Percentiles rank a stretch among this genome's conserved stretches.
Conservation (phyloP, 257 asterid species). For the Linaria vulgaris region DNA sequence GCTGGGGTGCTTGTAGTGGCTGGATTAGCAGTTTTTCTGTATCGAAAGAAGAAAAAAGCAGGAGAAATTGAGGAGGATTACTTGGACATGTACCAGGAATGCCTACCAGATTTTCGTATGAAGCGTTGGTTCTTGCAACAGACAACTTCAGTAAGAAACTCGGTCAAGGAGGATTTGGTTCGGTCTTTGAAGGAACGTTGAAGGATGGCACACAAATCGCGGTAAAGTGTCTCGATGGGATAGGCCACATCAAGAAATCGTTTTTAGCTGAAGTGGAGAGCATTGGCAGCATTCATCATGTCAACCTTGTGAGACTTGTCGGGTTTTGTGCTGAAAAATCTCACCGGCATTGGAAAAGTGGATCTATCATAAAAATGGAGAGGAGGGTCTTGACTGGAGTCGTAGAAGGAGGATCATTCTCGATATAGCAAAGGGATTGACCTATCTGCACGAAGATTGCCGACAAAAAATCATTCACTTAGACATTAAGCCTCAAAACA, state of each 20-base stretch:
- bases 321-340: slow-evolving; percentile 35
- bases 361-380: slow-evolving; percentile 21
- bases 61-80: slow-evolving; percentile 32
- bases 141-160: slow-evolving; percentile 28
- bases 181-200: slow-evolving; percentile 28
- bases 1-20: background rate
- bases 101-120: slow-evolving; percentile 29
- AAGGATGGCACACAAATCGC: slow-evolving; percentile 28
- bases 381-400: slow-evolving; percentile 20
- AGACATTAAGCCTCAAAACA: slow-evolving; percentile 38
- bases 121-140: slow-evolving; percentile 23
- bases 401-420: slow-evolving; percentile 22
- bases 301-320: slow-evolving; percentile 28
- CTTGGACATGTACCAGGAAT: slow-evolving; percentile 32
- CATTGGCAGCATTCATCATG: slow-evolving; percentile 35
- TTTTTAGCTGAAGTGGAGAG: slow-evolving; percentile 33
- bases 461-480: slow-evolving; percentile 36
- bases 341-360: slow-evolving; percentile 32
- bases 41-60: background rate
- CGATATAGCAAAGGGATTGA: slow-evolving; percentile 32
- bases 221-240: slow-evolving; percentile 33
- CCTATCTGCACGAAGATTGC: slow-evolving; percentile 44
- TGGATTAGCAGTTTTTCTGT: slow-evolving; percentile 14
- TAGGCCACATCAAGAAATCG: slow-evolving; percentile 29
- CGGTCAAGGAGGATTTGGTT: slow-evolving; percentile 37